Percentiles rank a stretch among this genome's conserved stretches.
These are phyloP conservation scores for Pseudoperonospora humuli DNA, from an alignment of 352 stramenopile species.

Conservation along the genomic window DNA sequence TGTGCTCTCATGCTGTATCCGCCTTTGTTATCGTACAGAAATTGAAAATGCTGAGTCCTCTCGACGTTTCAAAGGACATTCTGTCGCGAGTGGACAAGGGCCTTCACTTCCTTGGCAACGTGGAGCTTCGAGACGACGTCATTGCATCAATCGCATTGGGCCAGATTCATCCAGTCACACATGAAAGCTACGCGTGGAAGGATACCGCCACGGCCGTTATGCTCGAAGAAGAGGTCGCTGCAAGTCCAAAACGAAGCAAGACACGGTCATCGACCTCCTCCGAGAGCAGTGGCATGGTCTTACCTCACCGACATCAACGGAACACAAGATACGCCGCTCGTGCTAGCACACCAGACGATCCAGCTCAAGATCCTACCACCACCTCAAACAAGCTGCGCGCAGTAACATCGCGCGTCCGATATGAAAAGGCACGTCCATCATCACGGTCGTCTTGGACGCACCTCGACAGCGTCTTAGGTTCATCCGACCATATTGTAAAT, in stretches of 20 bases:
- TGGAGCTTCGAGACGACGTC: constrained; percentile 50
- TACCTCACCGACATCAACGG: constrained; percentile 5
- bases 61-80: constrained; percentile 49
- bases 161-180: constrained; percentile 54
- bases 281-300: constrained; percentile 30
- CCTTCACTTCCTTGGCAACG: constrained; percentile 59
- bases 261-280: constrained; percentile 49
- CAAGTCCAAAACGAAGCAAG: constrained; percentile 8
- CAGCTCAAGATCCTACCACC: constrained; percentile 5
- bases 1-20: constrained; percentile 1
- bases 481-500: constrained; percentile 64
- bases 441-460: constrained; percentile 48
- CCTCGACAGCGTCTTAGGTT: constrained; percentile 56
- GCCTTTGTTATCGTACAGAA: constrained; percentile 31
- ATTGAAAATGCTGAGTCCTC: constrained; percentile 69
- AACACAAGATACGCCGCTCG: not conserved
- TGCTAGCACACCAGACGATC: constrained; percentile 3
- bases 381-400: not conserved
- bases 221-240: constrained; percentile 5
- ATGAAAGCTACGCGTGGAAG: constrained; percentile 71
- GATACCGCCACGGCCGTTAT: constrained; percentile 24
- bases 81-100: constrained; percentile 43
- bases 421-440: constrained; percentile 35
- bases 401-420: constrained; percentile 4
- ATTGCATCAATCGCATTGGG: constrained; percentile 48